Base-by-base conservation (phyloP, 352 stramenopile species). In the Hyaloperonospora brassicae region DNA sequence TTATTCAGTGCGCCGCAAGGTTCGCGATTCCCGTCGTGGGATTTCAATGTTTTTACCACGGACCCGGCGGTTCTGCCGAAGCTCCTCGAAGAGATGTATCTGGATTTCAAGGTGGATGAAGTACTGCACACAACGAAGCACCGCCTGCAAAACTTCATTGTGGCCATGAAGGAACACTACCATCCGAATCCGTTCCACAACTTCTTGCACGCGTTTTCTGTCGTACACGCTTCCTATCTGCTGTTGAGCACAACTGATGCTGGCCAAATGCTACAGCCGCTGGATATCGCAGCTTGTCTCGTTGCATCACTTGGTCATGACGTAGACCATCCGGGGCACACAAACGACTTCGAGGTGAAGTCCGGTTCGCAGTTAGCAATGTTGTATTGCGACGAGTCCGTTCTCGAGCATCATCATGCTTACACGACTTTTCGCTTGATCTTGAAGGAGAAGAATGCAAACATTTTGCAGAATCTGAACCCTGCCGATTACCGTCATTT, bases 121-220 rank as follows among this genome's bases (percentile, higher is more conserved):
- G 72, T 88, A 7, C 53, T 90, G 13, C 58, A 76, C 14, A 84
- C 72, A 22, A 76, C 74, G 13, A 73, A 75, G 57, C 57, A 73
- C 22, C 72, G 68, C 5, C 50, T 93, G 40, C 76, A 76, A 34
- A 87, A 89, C 54, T 93, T 93, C 46, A 87, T 93, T 57, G 64
- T 81, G 43, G 77, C 71, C 7, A 81, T 89, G 53, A 87, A 88
- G 50, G 79, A 87, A 17, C 75, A 87, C 42, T 93, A 93, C 61
- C 83, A 91, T 59, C 80, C 80, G 36, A 93, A 93, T 55, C 83
- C 88, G 42, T 96, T 96, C 62, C 87, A 96, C 70, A 96, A 95
- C 72, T 96, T 92, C 57, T 44, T 87, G 55, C 89, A 97, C 60
- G 89, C 82, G 12, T 84, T 95, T 50, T 89, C 83, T 1, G 87